phyloP scores from a whole-genome alignment of 768 basidiomycete genomes.

The Boletus rubroflammeus region DNA sequence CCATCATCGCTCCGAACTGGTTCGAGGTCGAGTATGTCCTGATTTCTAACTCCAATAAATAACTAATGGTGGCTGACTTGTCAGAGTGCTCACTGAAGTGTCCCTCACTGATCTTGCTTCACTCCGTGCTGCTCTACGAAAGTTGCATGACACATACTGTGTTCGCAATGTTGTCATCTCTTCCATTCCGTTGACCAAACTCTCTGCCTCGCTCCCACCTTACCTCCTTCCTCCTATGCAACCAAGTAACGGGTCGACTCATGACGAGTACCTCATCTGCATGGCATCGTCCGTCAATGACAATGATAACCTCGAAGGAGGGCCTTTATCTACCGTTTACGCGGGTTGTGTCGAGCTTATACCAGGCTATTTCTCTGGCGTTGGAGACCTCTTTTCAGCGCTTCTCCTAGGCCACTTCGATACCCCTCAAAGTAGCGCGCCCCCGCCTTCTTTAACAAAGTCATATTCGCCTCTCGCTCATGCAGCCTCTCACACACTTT shows the following conservation, averaged over 20 bases:
- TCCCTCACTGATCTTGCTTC: constrained; percentile 64
- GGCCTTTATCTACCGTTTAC: constrained; percentile 47
- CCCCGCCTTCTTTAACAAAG: constrained; percentile 3
- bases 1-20: constrained; percentile 96
- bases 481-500: constrained; percentile 66
- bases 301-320: constrained; percentile 11
- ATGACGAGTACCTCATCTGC: constrained; percentile 62
- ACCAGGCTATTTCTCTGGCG: constrained; percentile 92
- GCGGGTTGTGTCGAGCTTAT: constrained; percentile 73
- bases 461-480: constrained; percentile 12
- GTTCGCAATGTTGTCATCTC: constrained; percentile 91
- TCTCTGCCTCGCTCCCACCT: constrained; percentile 51
- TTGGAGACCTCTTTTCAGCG: constrained; percentile 95
- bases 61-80: background rate
- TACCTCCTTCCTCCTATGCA: constrained; percentile 33
- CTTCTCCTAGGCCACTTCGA: constrained; percentile 81
- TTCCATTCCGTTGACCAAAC: constrained; percentile 75
- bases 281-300: constrained; percentile 59
- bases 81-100: constrained; percentile 72
- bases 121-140: constrained; percentile 62
- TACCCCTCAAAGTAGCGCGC: constrained; percentile 14
- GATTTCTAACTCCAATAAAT: background rate
- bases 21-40: constrained; percentile 88
- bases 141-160: constrained; percentile 69
- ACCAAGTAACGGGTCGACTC: background rate